A percentile compares a stretch with the other conserved stretches of the same genome.
These are phyloP conservation scores for Cyberlindnera americana DNA, from an alignment of 805 yeast genomes.

Conservation along the genomic window DNA sequence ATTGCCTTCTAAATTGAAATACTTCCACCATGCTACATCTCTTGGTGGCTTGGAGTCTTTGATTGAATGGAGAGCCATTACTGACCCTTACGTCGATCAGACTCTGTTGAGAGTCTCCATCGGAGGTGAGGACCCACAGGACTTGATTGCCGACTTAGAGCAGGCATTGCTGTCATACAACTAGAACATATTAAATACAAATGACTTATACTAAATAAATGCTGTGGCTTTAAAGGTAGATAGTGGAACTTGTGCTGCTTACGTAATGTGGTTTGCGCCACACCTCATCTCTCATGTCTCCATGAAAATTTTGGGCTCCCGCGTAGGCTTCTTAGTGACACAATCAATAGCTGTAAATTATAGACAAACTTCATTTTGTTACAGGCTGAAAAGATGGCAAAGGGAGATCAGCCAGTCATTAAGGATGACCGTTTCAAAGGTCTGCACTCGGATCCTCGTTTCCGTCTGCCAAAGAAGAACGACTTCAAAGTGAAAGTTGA, in stretches of 20 bases:
- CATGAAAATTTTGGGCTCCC: conserved; percentile 8
- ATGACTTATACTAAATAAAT: background rate
- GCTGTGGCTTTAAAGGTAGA: no score
- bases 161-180: conserved; percentile 41
- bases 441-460: conserved; percentile 85
- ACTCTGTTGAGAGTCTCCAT: conserved; percentile 69
- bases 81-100: conserved; percentile 54
- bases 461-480: conserved; percentile 67
- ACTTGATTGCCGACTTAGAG: conserved; percentile 70
- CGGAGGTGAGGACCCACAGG: conserved; percentile 77
- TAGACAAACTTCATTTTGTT: background rate
- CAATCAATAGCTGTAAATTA: background rate
- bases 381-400: conserved; percentile 8
- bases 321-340: background rate
- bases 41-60: conserved; percentile 90
- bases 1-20: conserved; percentile 62
- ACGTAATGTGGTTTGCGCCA: conserved; percentile 9
- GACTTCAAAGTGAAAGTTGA: conserved; percentile 77
- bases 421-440: conserved; percentile 74
- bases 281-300: conserved; percentile 11
- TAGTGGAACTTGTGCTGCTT: background rate
- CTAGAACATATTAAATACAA: background rate
- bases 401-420: conserved; percentile 30
- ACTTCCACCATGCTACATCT: conserved; percentile 88
- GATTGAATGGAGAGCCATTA: conserved; percentile 85